Percentiles rank a stretch among this genome's conserved stretches.
Evolutionary conservation across 73 alveolate genomes (phyloP).

Genomic region (Symbiodinium pilosum): DNA sequence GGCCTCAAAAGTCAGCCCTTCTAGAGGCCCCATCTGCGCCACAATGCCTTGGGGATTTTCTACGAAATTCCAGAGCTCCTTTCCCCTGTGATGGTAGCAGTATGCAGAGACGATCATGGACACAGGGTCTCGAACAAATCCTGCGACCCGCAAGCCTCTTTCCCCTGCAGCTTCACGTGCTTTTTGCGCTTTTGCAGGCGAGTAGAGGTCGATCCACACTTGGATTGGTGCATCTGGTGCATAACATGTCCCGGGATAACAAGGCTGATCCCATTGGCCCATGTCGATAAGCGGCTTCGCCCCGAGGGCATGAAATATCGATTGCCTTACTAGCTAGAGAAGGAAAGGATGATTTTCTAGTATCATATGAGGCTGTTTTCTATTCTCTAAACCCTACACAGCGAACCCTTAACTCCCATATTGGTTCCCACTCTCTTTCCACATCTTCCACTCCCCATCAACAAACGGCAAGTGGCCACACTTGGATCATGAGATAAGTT

Average conservation of each 20-base stretch:
- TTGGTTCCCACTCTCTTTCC: too few relatives aligned
- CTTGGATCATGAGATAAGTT: too few relatives aligned
- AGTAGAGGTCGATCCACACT: neutral
- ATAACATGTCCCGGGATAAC: neutral
- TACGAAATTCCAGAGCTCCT: neutral
- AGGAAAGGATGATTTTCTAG: too few relatives aligned
- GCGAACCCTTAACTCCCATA: too few relatives aligned
- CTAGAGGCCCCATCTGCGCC: neutral
- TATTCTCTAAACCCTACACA: too few relatives aligned
- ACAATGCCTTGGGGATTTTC: neutral
- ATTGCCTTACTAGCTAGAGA: too few relatives aligned
- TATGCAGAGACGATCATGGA: constrained; percentile 14
- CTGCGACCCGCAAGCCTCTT: neutral
- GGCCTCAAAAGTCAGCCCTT: neutral
- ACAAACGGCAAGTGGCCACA: too few relatives aligned
- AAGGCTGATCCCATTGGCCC: neutral
- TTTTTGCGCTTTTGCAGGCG: neutral
- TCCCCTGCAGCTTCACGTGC: neutral
- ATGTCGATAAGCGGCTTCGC: neutral
- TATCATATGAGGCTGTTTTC: too few relatives aligned
- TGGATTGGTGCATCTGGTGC: neutral
- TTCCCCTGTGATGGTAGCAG: neutral
- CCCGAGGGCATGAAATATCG: neutral
- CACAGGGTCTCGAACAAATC: neutral
- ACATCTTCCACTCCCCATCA: too few relatives aligned